phyloP scores from a whole-genome alignment of 306 rosid genomes.

The Biancaea sappan region DNA sequence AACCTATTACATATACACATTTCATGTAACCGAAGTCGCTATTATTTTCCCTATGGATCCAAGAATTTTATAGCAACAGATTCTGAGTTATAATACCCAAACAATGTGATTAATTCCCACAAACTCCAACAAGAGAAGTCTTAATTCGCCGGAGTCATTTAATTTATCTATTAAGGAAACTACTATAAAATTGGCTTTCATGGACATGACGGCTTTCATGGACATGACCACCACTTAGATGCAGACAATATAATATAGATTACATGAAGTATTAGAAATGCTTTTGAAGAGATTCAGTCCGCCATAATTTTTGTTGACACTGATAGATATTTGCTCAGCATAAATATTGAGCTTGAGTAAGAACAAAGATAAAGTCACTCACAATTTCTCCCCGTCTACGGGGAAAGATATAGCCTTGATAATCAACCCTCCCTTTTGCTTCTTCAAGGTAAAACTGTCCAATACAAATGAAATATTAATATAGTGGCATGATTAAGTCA shows the following conservation, averaged over 20 bases:
- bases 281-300: not conserved
- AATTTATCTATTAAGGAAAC: not conserved
- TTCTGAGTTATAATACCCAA: not conserved
- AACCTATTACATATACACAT: not conserved
- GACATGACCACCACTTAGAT: conserved; percentile 2
- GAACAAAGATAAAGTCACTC: conserved; percentile 46
- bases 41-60: not conserved
- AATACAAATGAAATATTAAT: conserved; percentile 19
- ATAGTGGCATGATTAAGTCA: not conserved
- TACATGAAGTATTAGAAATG: not conserved
- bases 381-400: conserved; percentile 73
- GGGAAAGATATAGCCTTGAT: conserved; percentile 94
- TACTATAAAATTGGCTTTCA: not conserved
- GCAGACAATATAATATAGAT: not conserved
- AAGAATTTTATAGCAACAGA: not conserved
- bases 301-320: not conserved
- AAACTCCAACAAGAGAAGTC: not conserved
- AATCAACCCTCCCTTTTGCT: conserved; percentile 80
- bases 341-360: not conserved
- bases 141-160: not conserved
- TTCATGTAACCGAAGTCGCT: not conserved
- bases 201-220: too few relatives aligned
- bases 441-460: conserved; percentile 94
- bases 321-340: not conserved
- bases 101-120: not conserved